phyloP scores from a whole-genome alignment of 495 filamentous ascomycete species.

The Neurospora tetrasperma region DNA sequence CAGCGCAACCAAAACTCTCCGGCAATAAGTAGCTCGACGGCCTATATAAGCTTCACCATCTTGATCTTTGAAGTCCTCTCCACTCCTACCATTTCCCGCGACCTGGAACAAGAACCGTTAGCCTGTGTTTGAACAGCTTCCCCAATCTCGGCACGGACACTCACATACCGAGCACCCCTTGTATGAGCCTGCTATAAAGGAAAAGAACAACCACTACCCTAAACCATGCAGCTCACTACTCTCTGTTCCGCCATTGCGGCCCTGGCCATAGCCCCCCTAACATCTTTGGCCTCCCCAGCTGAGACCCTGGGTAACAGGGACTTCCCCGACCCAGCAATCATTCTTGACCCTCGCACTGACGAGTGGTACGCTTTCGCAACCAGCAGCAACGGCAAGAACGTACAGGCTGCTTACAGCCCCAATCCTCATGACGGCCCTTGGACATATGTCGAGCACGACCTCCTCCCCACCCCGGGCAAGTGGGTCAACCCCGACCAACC shows the following conservation, averaged over 20 bases:
- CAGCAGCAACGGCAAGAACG: constrained; percentile 15
- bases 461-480: constrained; percentile 15
- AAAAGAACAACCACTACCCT: not conserved
- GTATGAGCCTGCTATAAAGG: not conserved
- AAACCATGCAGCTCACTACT: not conserved
- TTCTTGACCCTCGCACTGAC: constrained; percentile 14
- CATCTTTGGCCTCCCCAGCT: not conserved
- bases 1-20: not conserved
- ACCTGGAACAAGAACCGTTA: not conserved
- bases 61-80: not conserved
- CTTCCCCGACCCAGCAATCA: constrained; percentile 26
- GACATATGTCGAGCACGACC: constrained; percentile 16
- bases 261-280: not conserved
- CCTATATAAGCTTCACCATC: not conserved
- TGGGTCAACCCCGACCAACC: constrained; percentile 19
- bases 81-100: not conserved
- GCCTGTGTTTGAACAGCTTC: not conserved
- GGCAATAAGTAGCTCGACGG: not conserved
- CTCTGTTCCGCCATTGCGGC: not conserved
- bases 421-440: constrained; percentile 10
- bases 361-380: constrained; percentile 29
- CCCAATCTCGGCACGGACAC: not conserved
- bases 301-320: constrained; percentile 9
- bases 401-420: constrained; percentile 19
- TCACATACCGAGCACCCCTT: not conserved